phyloP scores from a whole-genome alignment of 345 rosid genomes.

The Brassica rapa region DNA sequence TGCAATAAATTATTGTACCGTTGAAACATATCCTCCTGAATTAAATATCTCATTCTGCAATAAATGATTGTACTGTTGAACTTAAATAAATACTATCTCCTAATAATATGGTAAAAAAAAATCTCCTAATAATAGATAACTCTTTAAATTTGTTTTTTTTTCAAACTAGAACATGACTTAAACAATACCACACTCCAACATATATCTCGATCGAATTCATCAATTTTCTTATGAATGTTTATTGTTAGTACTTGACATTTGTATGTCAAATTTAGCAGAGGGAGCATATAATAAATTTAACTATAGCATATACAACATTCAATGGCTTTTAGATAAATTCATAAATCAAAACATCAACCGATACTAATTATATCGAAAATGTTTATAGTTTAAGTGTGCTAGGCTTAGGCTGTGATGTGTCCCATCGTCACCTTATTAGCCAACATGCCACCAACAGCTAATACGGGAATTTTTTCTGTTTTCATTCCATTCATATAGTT shows the following conservation, averaged over 20 bases:
- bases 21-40: no score
- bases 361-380: not conserved
- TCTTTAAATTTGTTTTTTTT: no score
- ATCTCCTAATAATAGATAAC: no score
- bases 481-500: not conserved
- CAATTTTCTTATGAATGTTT: not conserved
- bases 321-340: not conserved
- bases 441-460: conserved; percentile 36
- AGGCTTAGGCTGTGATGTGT: conserved; percentile 36
- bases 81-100: no score
- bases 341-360: not conserved
- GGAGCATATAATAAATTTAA: not conserved
- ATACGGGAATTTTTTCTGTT: conserved; percentile 8
- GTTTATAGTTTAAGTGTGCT: not conserved
- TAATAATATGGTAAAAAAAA: no score
- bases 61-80: no score
- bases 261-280: not conserved
- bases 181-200: not conserved
- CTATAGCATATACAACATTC: not conserved
- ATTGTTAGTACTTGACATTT: not conserved
- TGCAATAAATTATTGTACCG: no score
- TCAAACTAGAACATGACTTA: not conserved
- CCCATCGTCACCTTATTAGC: conserved; percentile 36
- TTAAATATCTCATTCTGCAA: no score
- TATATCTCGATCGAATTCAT: not conserved